A percentile compares a stretch with the other conserved stretches of the same genome.
Conservation (phyloP, 1,139 yeast species). For the Kluyveromyces sp. region DNA sequence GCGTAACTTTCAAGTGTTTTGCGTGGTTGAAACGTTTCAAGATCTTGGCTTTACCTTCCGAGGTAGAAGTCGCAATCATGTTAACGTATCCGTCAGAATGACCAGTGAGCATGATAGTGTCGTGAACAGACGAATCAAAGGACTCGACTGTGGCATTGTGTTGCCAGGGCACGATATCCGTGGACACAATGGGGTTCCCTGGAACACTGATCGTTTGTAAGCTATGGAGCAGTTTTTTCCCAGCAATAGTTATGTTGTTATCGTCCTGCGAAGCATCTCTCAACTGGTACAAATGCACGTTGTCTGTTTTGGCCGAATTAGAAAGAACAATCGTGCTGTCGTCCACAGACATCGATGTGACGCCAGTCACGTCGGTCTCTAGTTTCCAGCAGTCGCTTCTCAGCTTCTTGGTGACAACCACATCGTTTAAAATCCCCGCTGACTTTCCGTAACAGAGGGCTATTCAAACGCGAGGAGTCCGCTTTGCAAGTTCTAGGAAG, state of each 20-base stretch:
- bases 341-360: slow-evolving; percentile 13
- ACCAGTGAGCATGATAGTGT: slow-evolving; percentile 20
- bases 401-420: slow-evolving; percentile 20
- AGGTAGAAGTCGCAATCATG: slow-evolving; percentile 20
- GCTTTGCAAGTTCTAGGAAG: slow-evolving; percentile 14
- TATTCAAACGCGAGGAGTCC: slow-evolving; percentile 13
- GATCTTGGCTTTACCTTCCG: slow-evolving; percentile 19
- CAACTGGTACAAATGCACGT: slow-evolving; percentile 17
- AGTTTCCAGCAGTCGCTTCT: slow-evolving; percentile 22
- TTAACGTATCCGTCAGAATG: slow-evolving; percentile 26
- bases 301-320: slow-evolving; percentile 12
- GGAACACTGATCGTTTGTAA: slow-evolving; percentile 24
- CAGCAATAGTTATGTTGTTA: neutral
- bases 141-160: neutral
- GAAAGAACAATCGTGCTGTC: slow-evolving; percentile 16
- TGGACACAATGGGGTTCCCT: slow-evolving; percentile 16
- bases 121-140: slow-evolving; percentile 10
- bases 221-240: slow-evolving; percentile 12
- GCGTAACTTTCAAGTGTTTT: slow-evolving; percentile 15
- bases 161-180: slow-evolving; percentile 11
- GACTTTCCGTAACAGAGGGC: slow-evolving; percentile 20
- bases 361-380: slow-evolving; percentile 4
- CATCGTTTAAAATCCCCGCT: slow-evolving; percentile 26
- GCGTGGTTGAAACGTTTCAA: slow-evolving; percentile 23
- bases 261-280: neutral